Conservation (phyloP, 805 yeast genomes). For the Wickerhamiella parazyma region DNA sequence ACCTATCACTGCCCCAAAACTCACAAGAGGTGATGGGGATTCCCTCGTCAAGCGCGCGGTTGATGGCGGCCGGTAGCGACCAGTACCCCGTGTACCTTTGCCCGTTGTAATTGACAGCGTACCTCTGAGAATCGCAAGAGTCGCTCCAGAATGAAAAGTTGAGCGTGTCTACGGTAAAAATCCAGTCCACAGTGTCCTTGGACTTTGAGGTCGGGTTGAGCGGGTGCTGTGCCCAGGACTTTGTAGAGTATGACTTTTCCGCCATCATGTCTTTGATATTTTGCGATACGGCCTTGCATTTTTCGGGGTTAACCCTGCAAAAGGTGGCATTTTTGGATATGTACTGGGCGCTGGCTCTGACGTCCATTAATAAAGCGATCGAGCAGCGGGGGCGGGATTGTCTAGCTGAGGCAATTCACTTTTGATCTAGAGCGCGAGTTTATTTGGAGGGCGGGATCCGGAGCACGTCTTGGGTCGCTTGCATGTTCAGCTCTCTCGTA, state of each 20-base stretch:
- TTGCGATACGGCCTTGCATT: slow-evolving; percentile 25
- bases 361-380: slow-evolving; percentile 22
- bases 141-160: slow-evolving; percentile 35
- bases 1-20: slow-evolving; percentile 25
- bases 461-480: too few species aligned
- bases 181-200: slow-evolving; percentile 25
- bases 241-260: slow-evolving; percentile 22
- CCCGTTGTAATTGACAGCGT: slow-evolving; percentile 25
- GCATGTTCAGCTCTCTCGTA: too few species aligned
- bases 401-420: too few species aligned
- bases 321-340: slow-evolving; percentile 20
- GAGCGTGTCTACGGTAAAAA: slow-evolving; percentile 30
- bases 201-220: slow-evolving; percentile 23
- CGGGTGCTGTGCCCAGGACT: slow-evolving; percentile 28
- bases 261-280: slow-evolving; percentile 22
- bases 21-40: slow-evolving; percentile 28
- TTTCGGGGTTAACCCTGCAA: slow-evolving; percentile 22
- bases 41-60: slow-evolving; percentile 30
- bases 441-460: too few species aligned
- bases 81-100: slow-evolving; percentile 32
- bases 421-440: too few species aligned
- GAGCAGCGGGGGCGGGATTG: too few species aligned
- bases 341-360: slow-evolving; percentile 19
- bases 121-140: slow-evolving; percentile 24
- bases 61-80: slow-evolving; percentile 32